Evolutionary conservation across 1,284 basidiomycete genomes (phyloP).

Genomic region (Vanrija sp.): DNA sequence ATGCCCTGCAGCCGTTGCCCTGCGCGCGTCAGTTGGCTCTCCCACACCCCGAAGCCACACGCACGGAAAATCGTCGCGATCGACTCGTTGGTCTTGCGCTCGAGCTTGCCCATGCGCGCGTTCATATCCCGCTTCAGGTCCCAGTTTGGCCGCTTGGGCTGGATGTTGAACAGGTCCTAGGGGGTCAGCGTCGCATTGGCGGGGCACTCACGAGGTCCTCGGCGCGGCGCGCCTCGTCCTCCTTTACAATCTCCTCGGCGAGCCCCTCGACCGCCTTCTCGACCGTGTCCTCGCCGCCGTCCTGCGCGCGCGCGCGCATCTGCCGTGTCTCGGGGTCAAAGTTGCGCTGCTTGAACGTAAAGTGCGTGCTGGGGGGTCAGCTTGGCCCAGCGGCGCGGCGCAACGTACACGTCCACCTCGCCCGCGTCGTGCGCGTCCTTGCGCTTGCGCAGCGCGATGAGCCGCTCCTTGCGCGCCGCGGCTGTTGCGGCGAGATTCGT

Average conservation of each 20-base stretch:
- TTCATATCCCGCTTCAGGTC: constrained; percentile 93
- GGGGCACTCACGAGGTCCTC: constrained; percentile 79
- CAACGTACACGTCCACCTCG: constrained; percentile 16
- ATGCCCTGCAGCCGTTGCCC: constrained; percentile 46
- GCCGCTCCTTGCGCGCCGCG: constrained; percentile 77
- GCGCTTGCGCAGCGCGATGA: constrained; percentile 72
- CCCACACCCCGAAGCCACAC: background rate
- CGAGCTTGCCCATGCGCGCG: constrained; percentile 81
- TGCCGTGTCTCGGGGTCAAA: constrained; percentile 81
- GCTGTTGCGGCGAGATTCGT: constrained; percentile 81
- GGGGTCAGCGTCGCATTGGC: background rate
- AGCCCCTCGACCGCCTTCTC: constrained; percentile 80
- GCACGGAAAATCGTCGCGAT: constrained; percentile 74
- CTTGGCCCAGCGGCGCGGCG: background rate
- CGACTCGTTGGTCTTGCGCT: constrained; percentile 83
- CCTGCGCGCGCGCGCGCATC: constrained; percentile 59
- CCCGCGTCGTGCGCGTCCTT: constrained; percentile 61
- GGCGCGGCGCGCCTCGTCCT: constrained; percentile 75
- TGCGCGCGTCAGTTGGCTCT: constrained; percentile 13
- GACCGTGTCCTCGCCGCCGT: constrained; percentile 68
- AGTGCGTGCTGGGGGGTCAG: constrained; percentile 49
- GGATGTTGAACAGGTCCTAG: constrained; percentile 93
- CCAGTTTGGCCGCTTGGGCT: constrained; percentile 94
- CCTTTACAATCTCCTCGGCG: constrained; percentile 73
- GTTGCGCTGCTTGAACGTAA: constrained; percentile 68